A percentile compares a stretch with the other conserved stretches of the same genome.
Conservation (phyloP, 2,329 filamentous ascomycete genomes). For the Raffaelea deltoideospora region DNA sequence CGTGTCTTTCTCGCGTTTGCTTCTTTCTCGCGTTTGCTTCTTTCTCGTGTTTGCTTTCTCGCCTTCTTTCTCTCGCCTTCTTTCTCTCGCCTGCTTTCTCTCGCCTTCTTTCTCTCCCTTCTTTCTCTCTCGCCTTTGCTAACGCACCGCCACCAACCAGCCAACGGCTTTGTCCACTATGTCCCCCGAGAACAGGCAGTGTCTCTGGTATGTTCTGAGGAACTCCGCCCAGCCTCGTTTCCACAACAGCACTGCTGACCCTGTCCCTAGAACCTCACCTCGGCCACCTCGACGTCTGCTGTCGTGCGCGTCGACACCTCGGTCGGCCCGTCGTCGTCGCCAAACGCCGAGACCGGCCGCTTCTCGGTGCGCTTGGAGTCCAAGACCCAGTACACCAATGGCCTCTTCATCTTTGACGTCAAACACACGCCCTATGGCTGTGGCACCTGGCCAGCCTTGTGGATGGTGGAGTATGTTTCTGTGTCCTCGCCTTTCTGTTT, state of each 20-base stretch:
- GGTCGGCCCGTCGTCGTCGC: slow-evolving; percentile 28
- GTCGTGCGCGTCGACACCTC: slow-evolving; percentile 46
- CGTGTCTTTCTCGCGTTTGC: not conserved
- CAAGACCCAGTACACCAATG: slow-evolving; percentile 41
- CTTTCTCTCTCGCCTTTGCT: not conserved
- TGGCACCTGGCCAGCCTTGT: slow-evolving; percentile 50
- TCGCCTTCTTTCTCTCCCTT: not conserved
- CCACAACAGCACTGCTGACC: not conserved
- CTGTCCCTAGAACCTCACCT: slow-evolving; percentile 42
- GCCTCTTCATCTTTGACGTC: slow-evolving; percentile 54
- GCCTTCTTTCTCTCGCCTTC: not conserved
- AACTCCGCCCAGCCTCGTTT: not conserved
- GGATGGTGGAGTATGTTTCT: slow-evolving; percentile 38
- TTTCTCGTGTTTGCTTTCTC: too few species aligned
- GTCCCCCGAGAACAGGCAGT: slow-evolving; percentile 26
- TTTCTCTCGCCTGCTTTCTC: not conserved
- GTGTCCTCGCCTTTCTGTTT: not conserved
- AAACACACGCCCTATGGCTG: slow-evolving; percentile 49
- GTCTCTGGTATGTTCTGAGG: slow-evolving; percentile 23
- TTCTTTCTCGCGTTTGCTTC: not conserved
- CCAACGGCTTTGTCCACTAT: slow-evolving; percentile 38
- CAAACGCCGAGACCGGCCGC: slow-evolving; percentile 41
- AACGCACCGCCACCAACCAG: slow-evolving; percentile 9
- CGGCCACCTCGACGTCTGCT: slow-evolving; percentile 35
- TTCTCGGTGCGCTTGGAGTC: slow-evolving; percentile 50